Conservation (phyloP, 768 basidiomycete species). For the Leccinum broughii region DNA sequence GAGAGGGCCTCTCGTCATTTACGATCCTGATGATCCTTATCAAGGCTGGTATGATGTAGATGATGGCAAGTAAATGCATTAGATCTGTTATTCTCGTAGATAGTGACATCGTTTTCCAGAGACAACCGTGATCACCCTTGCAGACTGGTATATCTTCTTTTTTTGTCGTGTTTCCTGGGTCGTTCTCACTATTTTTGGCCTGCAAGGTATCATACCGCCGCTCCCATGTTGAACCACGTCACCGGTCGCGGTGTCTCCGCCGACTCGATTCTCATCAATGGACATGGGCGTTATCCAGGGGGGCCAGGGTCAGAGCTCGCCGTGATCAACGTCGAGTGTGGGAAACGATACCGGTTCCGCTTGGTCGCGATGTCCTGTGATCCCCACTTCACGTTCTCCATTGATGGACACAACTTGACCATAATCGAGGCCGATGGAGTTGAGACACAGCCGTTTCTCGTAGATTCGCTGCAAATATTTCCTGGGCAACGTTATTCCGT, state of each 20-base stretch:
- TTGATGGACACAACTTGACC: slow-evolving; percentile 45
- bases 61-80: slow-evolving; percentile 33
- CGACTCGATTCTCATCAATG: slow-evolving; percentile 35
- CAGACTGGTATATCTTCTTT: neutral
- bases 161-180: neutral
- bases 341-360: slow-evolving; percentile 48
- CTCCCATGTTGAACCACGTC: neutral
- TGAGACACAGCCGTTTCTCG: slow-evolving; percentile 4
- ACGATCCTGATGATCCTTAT: slow-evolving; percentile 43
- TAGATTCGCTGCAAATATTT: neutral
- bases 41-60: slow-evolving; percentile 42
- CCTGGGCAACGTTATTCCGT: neutral
- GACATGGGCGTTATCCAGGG: slow-evolving; percentile 29
- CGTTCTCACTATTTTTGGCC: neutral
- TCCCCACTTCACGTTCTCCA: slow-evolving; percentile 44
- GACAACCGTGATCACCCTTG: slow-evolving; percentile 25
- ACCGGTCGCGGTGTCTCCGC: slow-evolving; percentile 8
- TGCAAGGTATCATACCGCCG: neutral
- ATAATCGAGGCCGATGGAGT: slow-evolving; percentile 46
- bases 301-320: slow-evolving; percentile 40
- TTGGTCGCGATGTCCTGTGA: slow-evolving; percentile 48
- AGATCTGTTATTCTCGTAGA: neutral
- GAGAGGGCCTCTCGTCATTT: slow-evolving; percentile 42
- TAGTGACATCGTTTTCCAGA: slow-evolving; percentile 14
- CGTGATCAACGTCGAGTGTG: slow-evolving; percentile 38